Conservation (phyloP, 768 basidiomycete species). For the Russula earlei region DNA sequence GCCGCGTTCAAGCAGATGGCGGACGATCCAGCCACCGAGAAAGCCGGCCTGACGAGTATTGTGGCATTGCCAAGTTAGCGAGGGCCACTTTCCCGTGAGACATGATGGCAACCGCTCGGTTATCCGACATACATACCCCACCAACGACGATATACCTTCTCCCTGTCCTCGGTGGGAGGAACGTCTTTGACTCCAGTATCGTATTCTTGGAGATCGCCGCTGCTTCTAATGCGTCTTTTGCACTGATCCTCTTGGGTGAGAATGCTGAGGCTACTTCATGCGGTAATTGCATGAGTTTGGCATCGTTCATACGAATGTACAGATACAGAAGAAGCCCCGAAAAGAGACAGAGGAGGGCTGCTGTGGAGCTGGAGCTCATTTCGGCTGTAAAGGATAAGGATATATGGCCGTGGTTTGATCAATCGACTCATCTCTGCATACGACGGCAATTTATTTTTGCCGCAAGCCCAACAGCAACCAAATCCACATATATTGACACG, state of each 20-base stretch:
- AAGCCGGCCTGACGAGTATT: constrained; percentile 56
- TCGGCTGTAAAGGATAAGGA: background rate
- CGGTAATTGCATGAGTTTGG: constrained; percentile 42
- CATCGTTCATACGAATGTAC: constrained; percentile 46
- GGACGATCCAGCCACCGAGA: constrained; percentile 69
- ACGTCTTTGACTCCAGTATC: constrained; percentile 32
- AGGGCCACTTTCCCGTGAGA: background rate
- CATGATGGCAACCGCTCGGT: background rate
- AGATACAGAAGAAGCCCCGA: constrained; percentile 23
- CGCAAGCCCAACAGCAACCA: background rate
- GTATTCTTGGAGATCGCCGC: constrained; percentile 30
- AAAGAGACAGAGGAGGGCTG: background rate
- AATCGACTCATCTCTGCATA: background rate
- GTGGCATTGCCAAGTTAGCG: background rate
- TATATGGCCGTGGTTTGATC: background rate
- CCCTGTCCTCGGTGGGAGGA: constrained; percentile 60
- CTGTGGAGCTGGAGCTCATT: background rate
- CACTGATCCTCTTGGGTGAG: constrained; percentile 44
- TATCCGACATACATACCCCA: constrained; percentile 48
- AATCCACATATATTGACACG: constrained; percentile 15
- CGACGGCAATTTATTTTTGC: background rate
- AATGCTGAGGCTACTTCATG: constrained; percentile 34
- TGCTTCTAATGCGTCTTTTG: constrained; percentile 31
- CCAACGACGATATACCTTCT: constrained; percentile 70
- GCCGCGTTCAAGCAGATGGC: constrained; percentile 57